These are phyloP conservation scores for Prunus dulcis DNA, from an alignment of 306 rosid species.

Conservation along the genomic window DNA sequence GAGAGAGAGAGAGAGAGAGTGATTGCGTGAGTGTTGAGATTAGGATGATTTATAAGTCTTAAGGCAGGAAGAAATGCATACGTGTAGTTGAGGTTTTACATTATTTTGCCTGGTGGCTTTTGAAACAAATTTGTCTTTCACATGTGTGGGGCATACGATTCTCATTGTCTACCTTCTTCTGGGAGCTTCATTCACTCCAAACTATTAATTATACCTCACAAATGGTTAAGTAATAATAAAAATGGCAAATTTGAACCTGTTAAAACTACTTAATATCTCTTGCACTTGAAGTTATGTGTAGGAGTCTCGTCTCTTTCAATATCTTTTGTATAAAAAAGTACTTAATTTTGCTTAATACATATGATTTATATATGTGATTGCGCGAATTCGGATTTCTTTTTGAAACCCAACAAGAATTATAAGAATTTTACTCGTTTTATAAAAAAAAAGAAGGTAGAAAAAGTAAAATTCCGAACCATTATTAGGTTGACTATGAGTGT, in stretches of 20 bases:
- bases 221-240: neutral
- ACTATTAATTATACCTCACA: neutral
- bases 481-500: neutral
- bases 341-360: no score
- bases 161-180: neutral
- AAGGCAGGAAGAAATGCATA: conserved; percentile 13
- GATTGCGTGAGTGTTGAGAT: conserved; percentile 21
- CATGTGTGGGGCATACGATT: conserved; percentile 9
- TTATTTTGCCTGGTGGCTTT: neutral
- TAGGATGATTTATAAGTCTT: conserved; percentile 6
- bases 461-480: no score
- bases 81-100: conserved; percentile 12
- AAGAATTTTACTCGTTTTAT: neutral
- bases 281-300: no score
- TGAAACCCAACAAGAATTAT: neutral
- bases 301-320: no score
- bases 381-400: neutral
- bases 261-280: no score
- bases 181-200: neutral
- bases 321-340: no score
- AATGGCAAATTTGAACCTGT: neutral
- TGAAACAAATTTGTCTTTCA: conserved; percentile 5
- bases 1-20: neutral
- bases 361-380: neutral
- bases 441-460: no score